Evolutionary conservation across 2,329 filamentous ascomycete genomes (phyloP).

Genomic region (Aspergillus persii): DNA sequence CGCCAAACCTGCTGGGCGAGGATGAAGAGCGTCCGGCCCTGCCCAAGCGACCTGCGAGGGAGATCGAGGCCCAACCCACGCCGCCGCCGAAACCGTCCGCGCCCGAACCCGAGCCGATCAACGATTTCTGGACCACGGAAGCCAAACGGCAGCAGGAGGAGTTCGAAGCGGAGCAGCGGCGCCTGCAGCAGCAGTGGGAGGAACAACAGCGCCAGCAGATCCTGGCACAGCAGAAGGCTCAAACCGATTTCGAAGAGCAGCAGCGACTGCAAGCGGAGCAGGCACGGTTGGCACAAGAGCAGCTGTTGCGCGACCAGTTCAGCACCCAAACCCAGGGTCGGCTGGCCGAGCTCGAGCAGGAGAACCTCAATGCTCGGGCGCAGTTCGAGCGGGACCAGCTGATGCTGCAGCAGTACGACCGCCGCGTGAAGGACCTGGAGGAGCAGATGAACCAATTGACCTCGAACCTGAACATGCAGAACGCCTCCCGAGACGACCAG

Average conservation of each 20-base stretch:
- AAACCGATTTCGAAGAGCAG: conserved; percentile 95
- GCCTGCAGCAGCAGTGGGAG: conserved; percentile 83
- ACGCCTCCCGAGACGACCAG: conserved; percentile 88
- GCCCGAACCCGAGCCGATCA: conserved; percentile 84
- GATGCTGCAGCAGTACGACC: conserved; percentile 95
- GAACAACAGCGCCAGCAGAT: conserved; percentile 78
- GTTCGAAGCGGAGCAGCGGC: conserved; percentile 89
- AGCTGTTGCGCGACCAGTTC: conserved; percentile 81
- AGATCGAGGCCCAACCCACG: conserved; percentile 69
- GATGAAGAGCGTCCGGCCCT: conserved; percentile 81
- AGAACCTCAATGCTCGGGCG: conserved; percentile 88
- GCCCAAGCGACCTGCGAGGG: conserved; percentile 67
- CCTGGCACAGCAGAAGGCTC: conserved; percentile 77
- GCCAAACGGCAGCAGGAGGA: conserved; percentile 87
- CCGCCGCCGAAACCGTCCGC: conserved; percentile 66
- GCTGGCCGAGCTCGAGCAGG: conserved; percentile 90
- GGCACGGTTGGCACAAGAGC: conserved; percentile 85
- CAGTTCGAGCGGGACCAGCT: conserved; percentile 98
- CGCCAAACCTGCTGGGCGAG: conserved; percentile 82
- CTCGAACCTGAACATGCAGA: conserved; percentile 79
- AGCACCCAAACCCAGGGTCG: conserved; percentile 93
- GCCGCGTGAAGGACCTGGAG: conserved; percentile 89
- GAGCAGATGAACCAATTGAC: conserved; percentile 80
- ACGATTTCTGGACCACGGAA: conserved; percentile 97
- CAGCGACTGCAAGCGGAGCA: conserved; percentile 85